These are phyloP conservation scores for Ascochyta clinopodiicola DNA, from an alignment of 2,329 filamentous ascomycete genomes.

Conservation along the genomic window DNA sequence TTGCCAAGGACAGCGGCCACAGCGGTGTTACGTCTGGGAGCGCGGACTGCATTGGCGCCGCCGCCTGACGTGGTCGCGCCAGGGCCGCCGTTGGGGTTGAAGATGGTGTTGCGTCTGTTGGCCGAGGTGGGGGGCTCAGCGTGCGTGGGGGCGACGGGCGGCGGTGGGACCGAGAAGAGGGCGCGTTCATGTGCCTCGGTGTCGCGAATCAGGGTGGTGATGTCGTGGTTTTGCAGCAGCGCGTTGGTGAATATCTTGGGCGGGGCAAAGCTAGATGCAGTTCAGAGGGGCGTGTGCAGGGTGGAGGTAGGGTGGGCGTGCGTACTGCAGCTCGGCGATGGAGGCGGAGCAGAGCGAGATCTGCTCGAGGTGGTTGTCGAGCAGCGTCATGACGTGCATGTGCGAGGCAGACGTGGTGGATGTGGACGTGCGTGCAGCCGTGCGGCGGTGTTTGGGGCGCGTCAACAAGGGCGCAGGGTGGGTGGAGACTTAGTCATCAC, in stretches of 20 bases:
- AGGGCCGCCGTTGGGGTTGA: constrained; percentile 45
- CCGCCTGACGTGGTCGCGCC: constrained; percentile 45
- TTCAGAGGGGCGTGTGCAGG: constrained; percentile 16
- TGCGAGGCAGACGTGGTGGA: not conserved
- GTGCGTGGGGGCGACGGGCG: constrained; percentile 58
- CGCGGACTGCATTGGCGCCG: constrained; percentile 54
- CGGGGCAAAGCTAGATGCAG: constrained; percentile 72
- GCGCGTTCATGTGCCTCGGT: constrained; percentile 94
- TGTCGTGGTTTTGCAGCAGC: constrained; percentile 85
- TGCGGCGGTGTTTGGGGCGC: not conserved
- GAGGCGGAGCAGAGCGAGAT: constrained; percentile 57
- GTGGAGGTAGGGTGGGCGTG: not conserved
- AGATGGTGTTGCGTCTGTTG: constrained; percentile 58
- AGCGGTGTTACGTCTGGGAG: constrained; percentile 75
- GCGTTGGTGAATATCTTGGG: constrained; percentile 98
- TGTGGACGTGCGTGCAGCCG: not conserved
- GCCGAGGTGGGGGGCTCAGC: constrained; percentile 52
- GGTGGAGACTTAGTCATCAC: not conserved
- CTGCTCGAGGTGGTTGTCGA: constrained; percentile 58
- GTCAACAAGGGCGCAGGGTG: no score
- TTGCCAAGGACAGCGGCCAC: constrained; percentile 88
- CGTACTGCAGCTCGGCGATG: constrained; percentile 55
- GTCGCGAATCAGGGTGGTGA: constrained; percentile 92
- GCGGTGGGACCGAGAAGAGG: constrained; percentile 87
- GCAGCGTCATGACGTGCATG: constrained; percentile 48